A percentile compares a stretch with the other conserved stretches of the same genome.
These are phyloP conservation scores for Tulasnella sp. DNA, from an alignment of 768 basidiomycete genomes.

Conservation along the genomic window DNA sequence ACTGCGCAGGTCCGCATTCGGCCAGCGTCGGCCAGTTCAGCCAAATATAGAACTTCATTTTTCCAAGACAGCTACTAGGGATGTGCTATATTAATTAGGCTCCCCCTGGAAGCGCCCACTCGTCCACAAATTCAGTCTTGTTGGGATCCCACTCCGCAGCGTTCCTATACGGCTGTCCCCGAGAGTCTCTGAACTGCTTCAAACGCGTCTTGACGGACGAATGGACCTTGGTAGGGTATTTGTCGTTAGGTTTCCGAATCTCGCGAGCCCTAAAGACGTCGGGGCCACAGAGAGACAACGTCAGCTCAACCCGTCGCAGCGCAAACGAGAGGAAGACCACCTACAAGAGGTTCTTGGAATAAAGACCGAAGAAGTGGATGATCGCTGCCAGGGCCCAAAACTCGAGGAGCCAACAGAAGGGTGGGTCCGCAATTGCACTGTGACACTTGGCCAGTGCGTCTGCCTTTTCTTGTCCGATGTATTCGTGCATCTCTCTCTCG, in stretches of 20 bases:
- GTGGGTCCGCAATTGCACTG: not conserved
- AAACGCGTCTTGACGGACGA: slow-evolving; percentile 29
- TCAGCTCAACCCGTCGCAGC: not conserved
- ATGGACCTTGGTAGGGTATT: slow-evolving; percentile 20
- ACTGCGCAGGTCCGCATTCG: not conserved
- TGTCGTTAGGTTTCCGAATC: slow-evolving; percentile 14
- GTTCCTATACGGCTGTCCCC: not conserved
- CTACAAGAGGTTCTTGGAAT: not conserved
- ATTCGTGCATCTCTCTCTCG: slow-evolving; percentile 18
- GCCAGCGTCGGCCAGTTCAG: not conserved
- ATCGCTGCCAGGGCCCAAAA: slow-evolving; percentile 18
- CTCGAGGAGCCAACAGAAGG: slow-evolving; percentile 30
- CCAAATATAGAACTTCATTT: not conserved
- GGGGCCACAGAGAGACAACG: slow-evolving; percentile 3
- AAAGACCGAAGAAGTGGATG: not conserved
- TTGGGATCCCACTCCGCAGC: slow-evolving; percentile 7
- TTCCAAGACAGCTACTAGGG: not conserved
- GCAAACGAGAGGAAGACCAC: not conserved
- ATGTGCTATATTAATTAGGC: not conserved
- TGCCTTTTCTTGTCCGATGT: slow-evolving; percentile 12
- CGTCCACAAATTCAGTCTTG: slow-evolving; percentile 21
- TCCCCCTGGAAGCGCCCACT: slow-evolving; percentile 24
- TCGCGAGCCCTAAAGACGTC: slow-evolving; percentile 6
- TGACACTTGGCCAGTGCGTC: slow-evolving; percentile 24
- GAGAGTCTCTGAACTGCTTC: not conserved